phyloP scores from a whole-genome alignment of 73 alveolate genomes.

The Diophrys appendiculata region DNA sequence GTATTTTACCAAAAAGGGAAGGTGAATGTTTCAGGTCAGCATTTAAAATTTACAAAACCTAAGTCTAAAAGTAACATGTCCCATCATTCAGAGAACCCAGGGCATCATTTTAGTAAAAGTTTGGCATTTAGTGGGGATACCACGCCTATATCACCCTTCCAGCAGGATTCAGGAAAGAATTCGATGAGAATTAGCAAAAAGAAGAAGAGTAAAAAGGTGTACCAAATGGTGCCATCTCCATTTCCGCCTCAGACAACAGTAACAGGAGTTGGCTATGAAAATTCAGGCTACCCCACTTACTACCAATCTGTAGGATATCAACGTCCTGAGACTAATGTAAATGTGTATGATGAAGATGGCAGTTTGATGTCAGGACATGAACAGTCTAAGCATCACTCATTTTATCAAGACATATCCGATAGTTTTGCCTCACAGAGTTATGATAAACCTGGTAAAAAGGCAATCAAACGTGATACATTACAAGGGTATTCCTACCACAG shows the following conservation, averaged over 20 bases:
- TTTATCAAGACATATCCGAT: conserved; percentile 20
- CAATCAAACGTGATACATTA: neutral
- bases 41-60: conserved; percentile 7
- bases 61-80: conserved; percentile 26
- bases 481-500: conserved; percentile 25
- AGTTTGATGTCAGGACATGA: conserved; percentile 6
- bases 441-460: conserved; percentile 15
- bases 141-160: conserved; percentile 27
- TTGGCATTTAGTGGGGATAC: conserved; percentile 23
- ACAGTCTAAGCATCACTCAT: conserved; percentile 25
- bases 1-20: conserved; percentile 10
- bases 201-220: conserved; percentile 5
- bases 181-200: conserved; percentile 9
- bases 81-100: conserved; percentile 22
- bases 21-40: conserved; percentile 15
- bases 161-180: conserved; percentile 11
- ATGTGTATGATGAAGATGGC: conserved; percentile 20
- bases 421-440: conserved; percentile 25
- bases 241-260: conserved; percentile 11
- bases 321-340: conserved; percentile 22
- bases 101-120: conserved; percentile 6
- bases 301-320: conserved; percentile 1
- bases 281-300: conserved; percentile 20
- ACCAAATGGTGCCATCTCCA: conserved; percentile 19
- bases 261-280: conserved; percentile 12